Evolutionary conservation across 2,329 filamentous ascomycete genomes (phyloP).

Genomic region (Colletotrichum destructivum): DNA sequence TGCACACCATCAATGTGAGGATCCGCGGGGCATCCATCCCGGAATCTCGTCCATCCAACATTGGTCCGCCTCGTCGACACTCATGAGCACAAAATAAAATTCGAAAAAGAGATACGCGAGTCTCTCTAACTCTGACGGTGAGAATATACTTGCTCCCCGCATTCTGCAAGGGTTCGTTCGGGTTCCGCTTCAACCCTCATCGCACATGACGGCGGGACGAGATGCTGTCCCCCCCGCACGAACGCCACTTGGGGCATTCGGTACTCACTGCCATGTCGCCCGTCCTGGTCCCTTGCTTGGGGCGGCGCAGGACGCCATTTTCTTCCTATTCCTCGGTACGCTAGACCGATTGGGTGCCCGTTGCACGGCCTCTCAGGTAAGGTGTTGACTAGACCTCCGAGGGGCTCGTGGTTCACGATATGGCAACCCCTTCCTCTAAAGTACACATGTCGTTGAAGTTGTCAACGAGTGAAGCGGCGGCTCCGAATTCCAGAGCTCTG

Average conservation of each 20-base stretch:
- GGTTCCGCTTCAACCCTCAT: conserved; percentile 19
- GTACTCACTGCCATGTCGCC: conserved; percentile 31
- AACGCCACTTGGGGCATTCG: conserved; percentile 29
- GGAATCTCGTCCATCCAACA: not conserved
- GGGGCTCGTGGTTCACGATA: not conserved
- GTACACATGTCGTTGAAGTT: not conserved
- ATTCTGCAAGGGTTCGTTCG: conserved; percentile 28
- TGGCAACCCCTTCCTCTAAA: not conserved
- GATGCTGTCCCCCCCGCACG: conserved; percentile 25
- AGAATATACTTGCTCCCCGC: conserved; percentile 24
- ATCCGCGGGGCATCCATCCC: conserved; percentile 9
- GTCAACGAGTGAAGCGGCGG: conserved; percentile 56
- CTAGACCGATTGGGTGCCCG: not conserved
- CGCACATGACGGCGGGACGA: conserved; percentile 28
- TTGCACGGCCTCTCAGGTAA: not conserved
- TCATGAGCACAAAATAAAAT: not conserved
- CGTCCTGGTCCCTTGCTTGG: conserved; percentile 32
- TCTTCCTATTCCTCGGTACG: conserved; percentile 9
- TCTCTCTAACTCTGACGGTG: not conserved
- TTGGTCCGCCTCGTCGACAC: conserved; percentile 7
- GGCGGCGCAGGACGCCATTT: conserved; percentile 6
- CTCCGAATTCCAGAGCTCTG: conserved; percentile 45
- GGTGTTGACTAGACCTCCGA: not conserved
- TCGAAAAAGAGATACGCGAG: conserved; percentile 20
- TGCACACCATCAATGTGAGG: conserved; percentile 8